Evolutionary conservation across 306 rosid species (phyloP).

Genomic region (Malus sylvestris): DNA sequence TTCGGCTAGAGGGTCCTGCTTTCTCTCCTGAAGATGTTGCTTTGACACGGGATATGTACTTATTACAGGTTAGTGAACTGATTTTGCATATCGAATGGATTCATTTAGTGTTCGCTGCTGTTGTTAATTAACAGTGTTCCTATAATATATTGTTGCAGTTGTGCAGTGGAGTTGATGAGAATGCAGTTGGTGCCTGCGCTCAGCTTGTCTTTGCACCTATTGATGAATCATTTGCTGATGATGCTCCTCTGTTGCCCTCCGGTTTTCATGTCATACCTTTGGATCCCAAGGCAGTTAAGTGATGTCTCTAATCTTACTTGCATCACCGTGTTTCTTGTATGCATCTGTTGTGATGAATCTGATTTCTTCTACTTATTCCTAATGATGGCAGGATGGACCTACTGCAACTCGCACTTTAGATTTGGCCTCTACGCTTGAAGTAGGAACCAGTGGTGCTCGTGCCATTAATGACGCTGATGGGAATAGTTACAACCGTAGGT

Average conservation of each 20-base stretch:
- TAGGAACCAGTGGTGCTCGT: slow-evolving; percentile 58
- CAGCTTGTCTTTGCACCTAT: slow-evolving; percentile 97
- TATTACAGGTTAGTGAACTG: slow-evolving; percentile 52
- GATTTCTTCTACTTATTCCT: slow-evolving; percentile 2
- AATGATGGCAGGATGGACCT: slow-evolving; percentile 52
- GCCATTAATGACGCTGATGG: slow-evolving; percentile 47
- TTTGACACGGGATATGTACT: slow-evolving; percentile 82
- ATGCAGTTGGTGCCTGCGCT: slow-evolving; percentile 82
- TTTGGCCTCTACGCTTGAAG: slow-evolving; percentile 89
- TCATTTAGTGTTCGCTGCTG: not conserved
- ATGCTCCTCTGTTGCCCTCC: slow-evolving; percentile 81
- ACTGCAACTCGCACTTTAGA: slow-evolving; percentile 68
- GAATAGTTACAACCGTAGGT: slow-evolving; percentile 62
- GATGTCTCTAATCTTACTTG: not conserved
- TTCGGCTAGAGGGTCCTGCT: slow-evolving; percentile 95
- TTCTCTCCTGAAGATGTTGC: slow-evolving; percentile 84
- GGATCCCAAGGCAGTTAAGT: slow-evolving; percentile 80
- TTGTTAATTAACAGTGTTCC: not conserved
- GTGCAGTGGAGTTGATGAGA: slow-evolving; percentile 90
- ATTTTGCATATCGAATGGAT: not conserved
- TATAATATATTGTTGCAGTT: slow-evolving; percentile 39
- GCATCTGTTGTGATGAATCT: not conserved
- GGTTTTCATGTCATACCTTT: slow-evolving; percentile 92
- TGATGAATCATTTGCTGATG: slow-evolving; percentile 94
- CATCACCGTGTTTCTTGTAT: not conserved